A percentile compares a stretch with the other conserved stretches of the same genome.
Evolutionary conservation across 148 eudicot genomes (phyloP).

Genomic region (Suaeda aralocaspica): DNA sequence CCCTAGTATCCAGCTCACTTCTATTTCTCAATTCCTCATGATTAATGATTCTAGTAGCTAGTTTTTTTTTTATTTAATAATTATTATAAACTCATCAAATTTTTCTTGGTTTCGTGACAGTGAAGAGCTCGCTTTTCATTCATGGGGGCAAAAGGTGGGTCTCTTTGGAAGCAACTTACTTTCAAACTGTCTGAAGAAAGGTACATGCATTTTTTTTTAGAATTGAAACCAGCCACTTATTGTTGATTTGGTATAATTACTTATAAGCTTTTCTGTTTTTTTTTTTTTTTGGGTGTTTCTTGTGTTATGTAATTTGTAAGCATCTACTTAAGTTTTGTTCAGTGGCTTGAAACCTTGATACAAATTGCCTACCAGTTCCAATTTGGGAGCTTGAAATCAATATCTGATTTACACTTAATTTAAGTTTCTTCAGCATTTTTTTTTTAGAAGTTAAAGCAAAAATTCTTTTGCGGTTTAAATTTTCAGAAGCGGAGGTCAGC

Average conservation of each 20-base stretch:
- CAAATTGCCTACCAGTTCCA: not conserved
- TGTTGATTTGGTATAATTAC: too few relatives aligned
- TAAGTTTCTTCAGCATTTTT: not conserved
- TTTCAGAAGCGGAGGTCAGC: conserved; percentile 58
- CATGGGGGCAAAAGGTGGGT: conserved; percentile 89
- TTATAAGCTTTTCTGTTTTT: too few relatives aligned
- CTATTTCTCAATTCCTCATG: conserved; percentile 4
- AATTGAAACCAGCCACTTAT: not conserved
- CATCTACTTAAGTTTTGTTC: not conserved
- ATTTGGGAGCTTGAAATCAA: not conserved
- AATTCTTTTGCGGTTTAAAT: conserved; percentile 30
- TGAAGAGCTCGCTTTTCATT: conserved; percentile 94
- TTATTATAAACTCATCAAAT: not conserved
- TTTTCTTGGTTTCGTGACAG: conserved; percentile 32
- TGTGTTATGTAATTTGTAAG: not conserved
- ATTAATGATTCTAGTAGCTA: not conserved
- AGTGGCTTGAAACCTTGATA: not conserved
- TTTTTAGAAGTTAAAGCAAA: not conserved
- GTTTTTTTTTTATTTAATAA: not conserved
- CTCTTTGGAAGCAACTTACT: conserved; percentile 84
- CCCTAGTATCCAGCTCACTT: not conserved
- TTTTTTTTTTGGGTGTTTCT: not conserved
- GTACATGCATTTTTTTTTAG: conserved; percentile 27
- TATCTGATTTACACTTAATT: not conserved
- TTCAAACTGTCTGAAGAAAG: conserved; percentile 68